These are phyloP conservation scores for Mucuna pruriens DNA, from an alignment of 306 rosid species.

Conservation along the genomic window DNA sequence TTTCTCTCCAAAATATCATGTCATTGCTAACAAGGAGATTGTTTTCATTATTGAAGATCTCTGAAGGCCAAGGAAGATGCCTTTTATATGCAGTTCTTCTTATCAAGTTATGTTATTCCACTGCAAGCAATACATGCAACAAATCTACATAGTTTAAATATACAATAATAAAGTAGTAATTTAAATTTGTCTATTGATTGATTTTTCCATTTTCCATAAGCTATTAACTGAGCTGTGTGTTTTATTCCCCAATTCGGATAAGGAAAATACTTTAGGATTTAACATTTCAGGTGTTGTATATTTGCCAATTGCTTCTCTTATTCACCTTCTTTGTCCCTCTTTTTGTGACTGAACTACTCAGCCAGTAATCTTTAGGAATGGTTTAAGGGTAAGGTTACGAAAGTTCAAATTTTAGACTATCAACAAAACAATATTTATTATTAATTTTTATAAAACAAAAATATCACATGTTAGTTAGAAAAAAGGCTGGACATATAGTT, in stretches of 20 bases:
- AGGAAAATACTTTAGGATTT: conserved; percentile 11
- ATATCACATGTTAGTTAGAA: no score
- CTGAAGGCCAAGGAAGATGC: conserved; percentile 4
- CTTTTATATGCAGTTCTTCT: conserved; percentile 16
- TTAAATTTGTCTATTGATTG: neutral
- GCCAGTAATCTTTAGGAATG: no score
- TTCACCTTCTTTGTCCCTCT: neutral
- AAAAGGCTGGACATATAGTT: no score
- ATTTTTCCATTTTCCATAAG: neutral
- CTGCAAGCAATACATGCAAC: conserved; percentile 29
- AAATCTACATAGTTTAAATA: neutral
- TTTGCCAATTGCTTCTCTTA: neutral
- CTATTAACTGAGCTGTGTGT: neutral
- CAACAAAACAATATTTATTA: no score
- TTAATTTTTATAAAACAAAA: no score
- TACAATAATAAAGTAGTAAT: conserved; percentile 28
- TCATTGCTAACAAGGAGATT: conserved; percentile 14
- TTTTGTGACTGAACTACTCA: neutral
- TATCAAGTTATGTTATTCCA: neutral
- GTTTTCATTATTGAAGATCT: conserved; percentile 28
- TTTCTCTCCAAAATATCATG: neutral
- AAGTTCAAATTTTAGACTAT: no score
- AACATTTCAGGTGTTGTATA: neutral
- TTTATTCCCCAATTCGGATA: neutral
- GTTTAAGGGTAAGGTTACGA: no score